phyloP scores from a whole-genome alignment of 2,329 filamentous ascomycete species.

The Sclerotinia sclerotiorum region DNA sequence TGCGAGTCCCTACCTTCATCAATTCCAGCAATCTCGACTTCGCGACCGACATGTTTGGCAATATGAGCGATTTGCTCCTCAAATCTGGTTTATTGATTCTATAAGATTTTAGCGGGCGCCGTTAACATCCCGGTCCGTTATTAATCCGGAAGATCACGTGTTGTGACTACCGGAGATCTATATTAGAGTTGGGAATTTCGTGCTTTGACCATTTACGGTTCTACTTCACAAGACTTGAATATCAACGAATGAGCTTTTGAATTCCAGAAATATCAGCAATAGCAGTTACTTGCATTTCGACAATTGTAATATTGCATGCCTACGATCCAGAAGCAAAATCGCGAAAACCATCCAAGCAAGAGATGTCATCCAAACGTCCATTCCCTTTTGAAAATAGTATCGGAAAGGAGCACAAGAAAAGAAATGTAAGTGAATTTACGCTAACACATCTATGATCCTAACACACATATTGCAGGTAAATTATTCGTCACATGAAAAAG shows the following conservation, averaged over 20 bases:
- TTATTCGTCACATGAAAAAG: conserved; percentile 26
- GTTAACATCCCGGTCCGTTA: neutral
- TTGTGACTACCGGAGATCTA: neutral
- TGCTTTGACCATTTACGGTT: no score
- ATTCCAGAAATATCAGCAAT: neutral
- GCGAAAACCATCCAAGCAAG: neutral
- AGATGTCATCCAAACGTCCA: conserved; percentile 14
- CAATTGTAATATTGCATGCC: neutral
- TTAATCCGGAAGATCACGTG: neutral
- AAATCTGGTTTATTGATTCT: neutral
- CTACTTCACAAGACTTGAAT: no score
- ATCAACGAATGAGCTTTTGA: neutral
- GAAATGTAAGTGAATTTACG: neutral
- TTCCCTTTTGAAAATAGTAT: conserved; percentile 9
- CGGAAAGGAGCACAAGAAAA: conserved; percentile 7
- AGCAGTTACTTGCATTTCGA: neutral
- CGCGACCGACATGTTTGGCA: conserved; percentile 59
- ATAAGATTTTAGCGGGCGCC: conserved; percentile 8
- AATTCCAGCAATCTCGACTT: conserved; percentile 66
- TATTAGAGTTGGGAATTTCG: neutral
- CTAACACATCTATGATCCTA: neutral
- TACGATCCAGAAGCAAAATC: neutral
- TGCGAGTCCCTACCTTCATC: conserved; percentile 64
- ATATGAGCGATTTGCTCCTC: conserved; percentile 17
- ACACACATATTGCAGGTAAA: neutral